phyloP scores from a whole-genome alignment of 2,329 filamentous ascomycete species.

The Aspergillus transmontanensis region DNA sequence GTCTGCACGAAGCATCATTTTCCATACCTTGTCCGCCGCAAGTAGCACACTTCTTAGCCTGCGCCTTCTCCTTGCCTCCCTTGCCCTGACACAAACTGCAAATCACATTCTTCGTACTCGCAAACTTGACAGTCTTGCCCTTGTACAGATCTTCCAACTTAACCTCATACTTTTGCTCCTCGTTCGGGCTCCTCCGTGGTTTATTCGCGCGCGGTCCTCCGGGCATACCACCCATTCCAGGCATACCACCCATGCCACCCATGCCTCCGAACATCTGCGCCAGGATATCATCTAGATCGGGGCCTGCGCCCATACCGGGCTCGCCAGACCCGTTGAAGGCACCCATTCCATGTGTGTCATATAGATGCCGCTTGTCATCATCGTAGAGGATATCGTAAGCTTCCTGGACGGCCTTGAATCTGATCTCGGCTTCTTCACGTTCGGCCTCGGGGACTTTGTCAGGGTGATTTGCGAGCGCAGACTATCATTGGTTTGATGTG shows the following conservation, averaged over 20 bases:
- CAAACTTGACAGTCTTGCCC: constrained; percentile 96
- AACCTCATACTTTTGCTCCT: constrained; percentile 89
- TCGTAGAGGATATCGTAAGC: constrained; percentile 98
- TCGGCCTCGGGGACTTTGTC: constrained; percentile 91
- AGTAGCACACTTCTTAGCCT: constrained; percentile 76
- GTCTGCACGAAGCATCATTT: not conserved
- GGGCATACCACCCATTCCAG: constrained; percentile 44
- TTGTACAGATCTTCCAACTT: constrained; percentile 95
- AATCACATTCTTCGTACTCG: constrained; percentile 89
- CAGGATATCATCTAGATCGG: constrained; percentile 87
- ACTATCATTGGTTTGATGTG: constrained; percentile 51
- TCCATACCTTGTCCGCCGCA: constrained; percentile 74
- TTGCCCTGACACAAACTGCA: constrained; percentile 85
- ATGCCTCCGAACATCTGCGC: constrained; percentile 79
- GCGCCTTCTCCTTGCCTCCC: constrained; percentile 90
- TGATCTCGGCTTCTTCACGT: constrained; percentile 80
- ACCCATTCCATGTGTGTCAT: constrained; percentile 93
- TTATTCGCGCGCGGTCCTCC: constrained; percentile 46
- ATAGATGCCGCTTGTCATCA: constrained; percentile 87
- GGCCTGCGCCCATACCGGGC: constrained; percentile 60
- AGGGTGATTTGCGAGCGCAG: constrained; percentile 84
- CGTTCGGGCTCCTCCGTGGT: constrained; percentile 71
- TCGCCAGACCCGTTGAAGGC: constrained; percentile 83
- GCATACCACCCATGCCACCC: constrained; percentile 57
- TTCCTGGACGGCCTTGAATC: constrained; percentile 90